Evolutionary conservation across 768 basidiomycete genomes (phyloP).

Genomic region (Podaxis sp.): DNA sequence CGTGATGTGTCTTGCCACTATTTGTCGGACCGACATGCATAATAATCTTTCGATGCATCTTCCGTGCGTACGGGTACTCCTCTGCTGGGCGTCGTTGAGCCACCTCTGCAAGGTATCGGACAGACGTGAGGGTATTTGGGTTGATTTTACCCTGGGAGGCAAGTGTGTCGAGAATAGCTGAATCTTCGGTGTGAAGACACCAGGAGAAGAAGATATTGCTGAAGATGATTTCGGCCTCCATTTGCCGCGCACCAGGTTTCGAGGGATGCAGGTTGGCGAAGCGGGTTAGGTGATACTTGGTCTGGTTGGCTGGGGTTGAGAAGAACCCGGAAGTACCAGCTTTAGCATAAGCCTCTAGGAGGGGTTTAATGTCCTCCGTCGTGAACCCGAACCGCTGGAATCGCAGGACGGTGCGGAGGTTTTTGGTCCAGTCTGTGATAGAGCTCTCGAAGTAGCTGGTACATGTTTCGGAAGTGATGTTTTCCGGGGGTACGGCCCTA

Average conservation of each 20-base stretch:
- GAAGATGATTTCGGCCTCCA: slow-evolving; percentile 7
- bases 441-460: neutral
- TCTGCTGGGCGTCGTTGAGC: slow-evolving; percentile 38
- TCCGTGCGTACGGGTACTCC: slow-evolving; percentile 50
- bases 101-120: neutral
- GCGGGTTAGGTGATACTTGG: slow-evolving; percentile 3
- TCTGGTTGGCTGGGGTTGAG: neutral
- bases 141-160: neutral
- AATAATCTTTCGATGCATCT: slow-evolving; percentile 71
- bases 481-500: neutral
- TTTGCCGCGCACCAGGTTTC: neutral
- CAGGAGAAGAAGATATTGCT: slow-evolving; percentile 12
- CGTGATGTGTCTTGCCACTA: slow-evolving; percentile 94
- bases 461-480: neutral
- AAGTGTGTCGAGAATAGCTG: neutral
- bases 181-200: neutral
- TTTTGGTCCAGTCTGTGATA: neutral
- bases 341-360: neutral
- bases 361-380: neutral
- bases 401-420: neutral
- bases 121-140: neutral
- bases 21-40: slow-evolving; percentile 99
- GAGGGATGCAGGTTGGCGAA: neutral
- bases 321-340: neutral
- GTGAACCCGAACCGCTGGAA: slow-evolving; percentile 1